These are phyloP conservation scores for Fraxinus quadrangulata DNA, from an alignment of 257 asterid genomes.

Conservation along the genomic window DNA sequence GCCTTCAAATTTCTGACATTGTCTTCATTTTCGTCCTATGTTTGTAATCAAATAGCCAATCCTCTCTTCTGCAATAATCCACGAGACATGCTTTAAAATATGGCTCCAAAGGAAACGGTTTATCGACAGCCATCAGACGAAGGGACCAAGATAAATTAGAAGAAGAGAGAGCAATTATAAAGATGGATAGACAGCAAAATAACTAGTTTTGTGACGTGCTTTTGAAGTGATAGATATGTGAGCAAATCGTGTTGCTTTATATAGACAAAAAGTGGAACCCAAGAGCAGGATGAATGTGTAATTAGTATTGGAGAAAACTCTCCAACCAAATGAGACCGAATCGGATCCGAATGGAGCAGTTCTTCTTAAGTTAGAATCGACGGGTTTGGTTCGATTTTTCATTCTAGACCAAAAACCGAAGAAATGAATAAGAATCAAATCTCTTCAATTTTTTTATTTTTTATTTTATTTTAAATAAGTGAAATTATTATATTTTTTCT, in stretches of 20 bases:
- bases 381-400: too few relatives aligned
- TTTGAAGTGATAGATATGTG: constrained; percentile 30
- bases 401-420: too few relatives aligned
- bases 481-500: too few relatives aligned
- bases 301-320: too few relatives aligned
- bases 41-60: neutral
- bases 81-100: neutral
- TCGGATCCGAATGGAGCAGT: accelerated
- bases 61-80: neutral
- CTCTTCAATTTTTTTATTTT: too few relatives aligned
- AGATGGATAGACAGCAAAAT: constrained; percentile 26
- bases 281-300: too few relatives aligned
- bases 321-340: too few relatives aligned
- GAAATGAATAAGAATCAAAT: too few relatives aligned
- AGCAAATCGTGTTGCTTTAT: constrained; percentile 21
- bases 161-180: constrained; percentile 37
- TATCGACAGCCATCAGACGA: neutral
- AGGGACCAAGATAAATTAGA: constrained; percentile 8
- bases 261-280: constrained; percentile 28
- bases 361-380: too few relatives aligned
- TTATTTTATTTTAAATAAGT: too few relatives aligned
- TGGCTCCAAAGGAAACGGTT: constrained; percentile 9
- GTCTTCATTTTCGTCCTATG: constrained; percentile 9
- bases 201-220: neutral
- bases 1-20: neutral